A percentile compares a stretch with the other conserved stretches of the same genome.
Evolutionary conservation across 495 filamentous ascomycete genomes (phyloP).

Genomic region (Neurospora sp.): DNA sequence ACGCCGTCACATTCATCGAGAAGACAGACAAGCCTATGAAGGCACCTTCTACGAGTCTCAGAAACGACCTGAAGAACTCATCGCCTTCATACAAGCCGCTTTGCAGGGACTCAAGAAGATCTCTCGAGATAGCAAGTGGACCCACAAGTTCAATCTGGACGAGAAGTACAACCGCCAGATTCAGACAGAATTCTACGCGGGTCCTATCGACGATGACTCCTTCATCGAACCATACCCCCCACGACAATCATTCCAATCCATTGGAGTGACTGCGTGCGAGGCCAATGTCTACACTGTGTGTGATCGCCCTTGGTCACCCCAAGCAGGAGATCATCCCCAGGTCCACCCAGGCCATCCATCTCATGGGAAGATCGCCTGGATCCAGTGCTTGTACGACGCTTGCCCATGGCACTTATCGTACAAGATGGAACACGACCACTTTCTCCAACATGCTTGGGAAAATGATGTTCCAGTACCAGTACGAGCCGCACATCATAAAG

Average conservation of each 20-base stretch:
- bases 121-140: not conserved
- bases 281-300: not conserved
- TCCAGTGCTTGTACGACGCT: not conserved
- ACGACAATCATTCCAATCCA: not conserved
- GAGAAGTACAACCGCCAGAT: not conserved
- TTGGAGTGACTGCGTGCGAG: not conserved
- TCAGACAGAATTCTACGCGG: not conserved
- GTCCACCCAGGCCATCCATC: not conserved
- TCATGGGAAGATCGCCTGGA: not conserved
- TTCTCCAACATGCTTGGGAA: not conserved
- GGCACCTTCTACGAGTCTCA: too few relatives aligned
- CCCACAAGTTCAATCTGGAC: not conserved
- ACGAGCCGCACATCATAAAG: not conserved
- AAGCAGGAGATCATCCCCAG: not conserved
- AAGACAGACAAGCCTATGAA: too few relatives aligned
- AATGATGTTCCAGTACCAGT: not conserved
- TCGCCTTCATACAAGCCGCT: too few relatives aligned
- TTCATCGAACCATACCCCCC: not conserved
- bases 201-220: not conserved
- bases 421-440: not conserved
- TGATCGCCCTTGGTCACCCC: not conserved
- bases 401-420: not conserved
- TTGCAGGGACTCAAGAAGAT: too few relatives aligned
- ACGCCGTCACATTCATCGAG: too few relatives aligned
- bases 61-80: too few relatives aligned